phyloP scores from a whole-genome alignment of 257 asterid genomes.

The Jacaranda mimosifolia region DNA sequence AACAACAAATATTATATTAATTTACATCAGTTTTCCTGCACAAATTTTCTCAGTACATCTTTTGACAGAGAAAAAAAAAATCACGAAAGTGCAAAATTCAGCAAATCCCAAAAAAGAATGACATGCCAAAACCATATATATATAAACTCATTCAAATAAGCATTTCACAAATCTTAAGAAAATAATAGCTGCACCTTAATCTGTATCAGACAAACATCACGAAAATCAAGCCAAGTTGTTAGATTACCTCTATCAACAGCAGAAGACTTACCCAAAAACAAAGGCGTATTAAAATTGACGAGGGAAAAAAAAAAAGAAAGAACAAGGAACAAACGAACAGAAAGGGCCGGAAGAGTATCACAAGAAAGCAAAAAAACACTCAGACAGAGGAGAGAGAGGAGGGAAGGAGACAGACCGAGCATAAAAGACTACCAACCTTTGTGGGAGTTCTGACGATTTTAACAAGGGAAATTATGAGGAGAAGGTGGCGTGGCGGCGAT shows the following conservation, averaged over 20 bases:
- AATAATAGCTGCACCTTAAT: background rate
- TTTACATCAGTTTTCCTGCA: background rate
- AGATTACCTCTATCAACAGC: background rate
- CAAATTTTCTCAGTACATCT: background rate
- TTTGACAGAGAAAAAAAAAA: background rate
- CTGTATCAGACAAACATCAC: background rate
- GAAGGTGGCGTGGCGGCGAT: background rate
- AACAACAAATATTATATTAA: constrained; percentile 2
- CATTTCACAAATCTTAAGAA: background rate
- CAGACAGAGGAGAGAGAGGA: too few species aligned
- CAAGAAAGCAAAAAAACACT: background rate
- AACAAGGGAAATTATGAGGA: background rate
- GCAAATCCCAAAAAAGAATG: background rate
- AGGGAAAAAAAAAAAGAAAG: background rate
- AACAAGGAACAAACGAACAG: background rate
- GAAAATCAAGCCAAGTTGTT: background rate
- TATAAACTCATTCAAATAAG: background rate
- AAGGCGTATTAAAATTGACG: background rate
- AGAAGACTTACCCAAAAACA: background rate
- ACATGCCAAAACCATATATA: background rate
- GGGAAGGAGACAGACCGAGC: too few species aligned
- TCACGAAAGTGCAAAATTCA: background rate
- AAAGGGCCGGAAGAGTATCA: background rate
- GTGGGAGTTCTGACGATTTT: background rate
- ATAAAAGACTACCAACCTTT: background rate